phyloP scores from a whole-genome alignment of 1,139 yeast genomes.

The Spathaspora sp. region DNA sequence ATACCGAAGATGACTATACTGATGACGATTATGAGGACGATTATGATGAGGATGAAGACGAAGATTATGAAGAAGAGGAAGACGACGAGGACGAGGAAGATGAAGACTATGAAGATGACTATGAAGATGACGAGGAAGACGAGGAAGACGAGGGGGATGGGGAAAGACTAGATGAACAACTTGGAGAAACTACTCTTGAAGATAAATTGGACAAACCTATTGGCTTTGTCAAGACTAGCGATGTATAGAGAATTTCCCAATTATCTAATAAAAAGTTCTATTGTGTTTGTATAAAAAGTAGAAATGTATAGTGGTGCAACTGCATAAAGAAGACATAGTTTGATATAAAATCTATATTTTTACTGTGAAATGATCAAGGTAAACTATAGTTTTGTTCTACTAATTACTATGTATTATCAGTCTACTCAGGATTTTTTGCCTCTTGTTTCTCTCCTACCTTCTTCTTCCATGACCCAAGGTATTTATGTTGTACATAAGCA shows the following conservation, averaged over 20 bases:
- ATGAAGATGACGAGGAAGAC: constrained; percentile 21
- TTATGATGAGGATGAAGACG: constrained; percentile 28
- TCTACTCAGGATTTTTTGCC: too few relatives aligned
- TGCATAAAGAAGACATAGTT: too few relatives aligned
- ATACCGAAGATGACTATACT: constrained; percentile 18
- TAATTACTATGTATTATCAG: too few relatives aligned
- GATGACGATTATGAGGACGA: constrained; percentile 30
- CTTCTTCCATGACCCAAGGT: too few relatives aligned
- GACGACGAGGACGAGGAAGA: constrained; percentile 26
- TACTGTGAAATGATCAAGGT: too few relatives aligned
- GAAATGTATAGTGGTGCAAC: too few relatives aligned
- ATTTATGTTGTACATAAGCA: too few relatives aligned
- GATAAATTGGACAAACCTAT: constrained; percentile 14
- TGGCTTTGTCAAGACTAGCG: constrained; percentile 18
- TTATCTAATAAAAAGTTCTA: neutral
- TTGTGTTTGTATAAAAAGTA: neutral
- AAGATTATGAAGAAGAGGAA: constrained; percentile 30
- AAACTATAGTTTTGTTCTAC: too few relatives aligned
- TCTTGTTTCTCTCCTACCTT: too few relatives aligned
- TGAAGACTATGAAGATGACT: constrained; percentile 26
- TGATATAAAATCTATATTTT: too few relatives aligned
- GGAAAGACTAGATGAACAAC: constrained; percentile 24
- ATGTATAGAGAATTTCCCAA: constrained; percentile 7
- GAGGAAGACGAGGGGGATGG: constrained; percentile 22
- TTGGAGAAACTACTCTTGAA: constrained; percentile 8